Conservation (phyloP, 768 basidiomycete genomes). For the Suillus alpinus region DNA sequence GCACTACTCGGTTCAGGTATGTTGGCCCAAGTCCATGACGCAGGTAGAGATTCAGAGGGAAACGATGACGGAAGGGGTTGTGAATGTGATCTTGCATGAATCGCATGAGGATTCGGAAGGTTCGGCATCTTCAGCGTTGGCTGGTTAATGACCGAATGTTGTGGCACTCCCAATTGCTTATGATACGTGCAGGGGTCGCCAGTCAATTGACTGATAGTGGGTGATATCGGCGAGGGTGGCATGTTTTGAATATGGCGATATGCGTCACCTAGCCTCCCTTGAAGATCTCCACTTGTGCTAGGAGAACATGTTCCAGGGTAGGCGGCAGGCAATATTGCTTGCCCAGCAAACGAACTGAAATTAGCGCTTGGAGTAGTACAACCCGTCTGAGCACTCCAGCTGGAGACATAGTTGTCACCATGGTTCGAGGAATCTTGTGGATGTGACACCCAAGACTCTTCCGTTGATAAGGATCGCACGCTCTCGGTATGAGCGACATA, state of each 20-base stretch:
- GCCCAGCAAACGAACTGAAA: not conserved
- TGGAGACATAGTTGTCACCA: not conserved
- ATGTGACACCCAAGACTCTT: not conserved
- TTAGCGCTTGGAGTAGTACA: not conserved
- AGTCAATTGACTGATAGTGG: conserved; percentile 10
- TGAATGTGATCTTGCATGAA: not conserved
- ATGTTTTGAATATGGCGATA: conserved; percentile 24
- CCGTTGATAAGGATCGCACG: not conserved
- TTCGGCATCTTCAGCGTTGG: conserved; percentile 13
- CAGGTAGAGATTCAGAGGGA: not conserved
- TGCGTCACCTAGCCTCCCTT: conserved; percentile 19
- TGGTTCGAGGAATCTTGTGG: not conserved
- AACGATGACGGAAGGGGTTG: conserved; percentile 1
- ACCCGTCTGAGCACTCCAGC: not conserved
- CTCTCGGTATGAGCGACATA: not conserved
- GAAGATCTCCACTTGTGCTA: conserved; percentile 15
- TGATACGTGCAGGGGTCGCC: conserved; percentile 25
- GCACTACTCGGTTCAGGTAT: not conserved
- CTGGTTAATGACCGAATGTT: conserved; percentile 28
- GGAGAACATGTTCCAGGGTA: not conserved
- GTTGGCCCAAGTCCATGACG: not conserved
- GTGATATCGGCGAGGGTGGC: conserved; percentile 12
- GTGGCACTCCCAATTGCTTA: conserved; percentile 29
- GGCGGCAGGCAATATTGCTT: not conserved
- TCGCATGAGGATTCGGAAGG: conserved; percentile 24